Conservation (phyloP, 1,284 basidiomycete genomes). For the Volvariella surrecta region DNA sequence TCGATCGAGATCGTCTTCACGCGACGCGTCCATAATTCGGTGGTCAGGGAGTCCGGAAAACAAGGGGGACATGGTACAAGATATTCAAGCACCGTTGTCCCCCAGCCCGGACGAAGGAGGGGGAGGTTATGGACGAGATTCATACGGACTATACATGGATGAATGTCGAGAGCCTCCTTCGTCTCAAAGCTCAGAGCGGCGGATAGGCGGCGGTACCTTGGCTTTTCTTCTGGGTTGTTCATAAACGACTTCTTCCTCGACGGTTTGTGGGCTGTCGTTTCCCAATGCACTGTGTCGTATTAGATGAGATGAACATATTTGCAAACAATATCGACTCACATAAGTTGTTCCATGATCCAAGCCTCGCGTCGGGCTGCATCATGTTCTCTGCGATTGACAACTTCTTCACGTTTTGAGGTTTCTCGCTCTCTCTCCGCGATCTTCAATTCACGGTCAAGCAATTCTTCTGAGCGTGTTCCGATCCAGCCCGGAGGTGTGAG, state of each 20-base stretch:
- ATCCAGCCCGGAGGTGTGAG: conserved; percentile 69
- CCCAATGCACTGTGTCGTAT: conserved; percentile 47
- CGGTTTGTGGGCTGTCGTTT: conserved; percentile 50
- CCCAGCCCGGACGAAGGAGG: conserved; percentile 83
- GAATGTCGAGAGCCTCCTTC: conserved; percentile 65
- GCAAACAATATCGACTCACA: conserved; percentile 37
- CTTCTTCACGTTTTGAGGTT: conserved; percentile 74
- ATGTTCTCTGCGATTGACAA: conserved; percentile 72
- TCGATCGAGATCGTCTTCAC: conserved; percentile 16
- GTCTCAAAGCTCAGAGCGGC: conserved; percentile 87
- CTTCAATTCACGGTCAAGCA: conserved; percentile 74
- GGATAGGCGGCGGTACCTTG: conserved; percentile 79
- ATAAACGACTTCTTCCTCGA: conserved; percentile 76
- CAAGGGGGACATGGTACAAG: conserved; percentile 74
- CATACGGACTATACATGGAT: conserved; percentile 58
- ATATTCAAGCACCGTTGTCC: conserved; percentile 59
- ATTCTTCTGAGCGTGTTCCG: conserved; percentile 62
- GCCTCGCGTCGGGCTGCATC: conserved; percentile 75
- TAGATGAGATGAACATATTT: conserved; percentile 7
- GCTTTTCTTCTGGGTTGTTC: conserved; percentile 63
- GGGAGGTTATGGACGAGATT: conserved; percentile 46
- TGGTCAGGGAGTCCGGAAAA: conserved; percentile 20
- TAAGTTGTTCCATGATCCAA: conserved; percentile 85
- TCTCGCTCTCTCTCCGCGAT: conserved; percentile 77
- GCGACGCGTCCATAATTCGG: neutral